Conservation (phyloP, 2,329 filamentous ascomycete genomes). For the Aspergillus puulaauensis region DNA sequence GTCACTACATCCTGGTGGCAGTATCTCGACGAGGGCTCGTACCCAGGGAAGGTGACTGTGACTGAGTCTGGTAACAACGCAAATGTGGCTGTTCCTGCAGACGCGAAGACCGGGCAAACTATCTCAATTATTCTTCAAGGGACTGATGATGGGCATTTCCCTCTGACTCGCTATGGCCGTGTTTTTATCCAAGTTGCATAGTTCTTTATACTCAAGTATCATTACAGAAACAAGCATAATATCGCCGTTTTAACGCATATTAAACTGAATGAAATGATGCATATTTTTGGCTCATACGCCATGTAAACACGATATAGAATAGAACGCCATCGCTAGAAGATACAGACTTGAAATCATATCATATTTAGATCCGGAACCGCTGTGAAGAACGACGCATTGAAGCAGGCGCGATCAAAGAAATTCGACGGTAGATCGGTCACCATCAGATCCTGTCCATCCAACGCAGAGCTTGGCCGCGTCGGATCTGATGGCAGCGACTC, state of each 20-base stretch:
- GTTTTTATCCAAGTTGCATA: neutral
- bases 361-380: neutral
- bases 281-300: too few relatives aligned
- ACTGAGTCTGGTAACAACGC: neutral
- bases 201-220: neutral
- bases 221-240: too few relatives aligned
- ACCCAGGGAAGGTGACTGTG: neutral
- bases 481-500: neutral
- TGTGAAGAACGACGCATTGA: neutral
- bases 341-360: neutral
- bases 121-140: neutral
- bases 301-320: neutral
- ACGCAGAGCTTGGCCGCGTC: neutral
- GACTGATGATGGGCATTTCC: constrained; percentile 2
- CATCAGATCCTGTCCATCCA: neutral
- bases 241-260: too few relatives aligned
- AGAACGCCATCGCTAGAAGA: neutral
- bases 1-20: constrained; percentile 2
- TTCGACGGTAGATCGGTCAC: neutral
- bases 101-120: neutral
- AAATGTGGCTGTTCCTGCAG: neutral
- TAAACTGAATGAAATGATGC: too few relatives aligned
- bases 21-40: constrained; percentile 4
- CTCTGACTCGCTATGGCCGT: neutral
- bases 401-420: neutral